Percentiles rank a stretch among this genome's conserved stretches.
phyloP scores from a whole-genome alignment of 805 yeast genomes.

The Ogataea paraovalis region DNA sequence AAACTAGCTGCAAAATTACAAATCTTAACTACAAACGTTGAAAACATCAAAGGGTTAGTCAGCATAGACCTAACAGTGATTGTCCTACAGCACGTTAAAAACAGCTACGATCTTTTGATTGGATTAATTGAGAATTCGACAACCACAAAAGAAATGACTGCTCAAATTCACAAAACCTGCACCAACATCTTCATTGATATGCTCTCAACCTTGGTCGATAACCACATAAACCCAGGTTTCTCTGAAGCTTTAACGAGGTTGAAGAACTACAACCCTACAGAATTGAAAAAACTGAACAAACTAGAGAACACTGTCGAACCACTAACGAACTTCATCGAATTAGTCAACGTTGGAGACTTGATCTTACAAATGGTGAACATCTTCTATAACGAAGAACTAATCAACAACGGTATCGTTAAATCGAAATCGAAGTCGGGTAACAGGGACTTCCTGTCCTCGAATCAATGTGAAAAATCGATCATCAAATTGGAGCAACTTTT shows the following conservation, averaged over 20 bases:
- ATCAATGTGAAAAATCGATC: conserved; percentile 64
- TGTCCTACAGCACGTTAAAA: conserved; percentile 64
- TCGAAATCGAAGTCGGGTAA: conserved; percentile 44
- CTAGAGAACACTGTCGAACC: conserved; percentile 61
- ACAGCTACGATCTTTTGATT: conserved; percentile 55
- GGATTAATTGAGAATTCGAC: conserved; percentile 36
- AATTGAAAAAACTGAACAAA: conserved; percentile 17
- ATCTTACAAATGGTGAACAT: conserved; percentile 90
- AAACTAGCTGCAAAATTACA: conserved; percentile 80
- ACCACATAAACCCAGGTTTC: conserved; percentile 85
- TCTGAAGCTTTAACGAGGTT: conserved; percentile 71
- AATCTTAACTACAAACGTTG: conserved; percentile 69
- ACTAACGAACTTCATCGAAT: conserved; percentile 77
- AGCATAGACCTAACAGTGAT: conserved; percentile 76
- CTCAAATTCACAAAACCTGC: conserved; percentile 32
- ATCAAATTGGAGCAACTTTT: conserved; percentile 67
- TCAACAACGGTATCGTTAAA: conserved; percentile 46
- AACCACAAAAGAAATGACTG: conserved; percentile 26
- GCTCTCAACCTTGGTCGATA: conserved; percentile 55
- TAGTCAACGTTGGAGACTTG: conserved; percentile 88
- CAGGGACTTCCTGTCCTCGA: conserved; percentile 71
- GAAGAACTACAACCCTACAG: conserved; percentile 63
- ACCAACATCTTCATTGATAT: conserved; percentile 68
- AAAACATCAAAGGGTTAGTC: conserved; percentile 69
- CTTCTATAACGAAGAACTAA: conserved; percentile 82